Evolutionary conservation across 2,329 filamentous ascomycete genomes (phyloP).

Genomic region (Scolecobasidium constrictum): DNA sequence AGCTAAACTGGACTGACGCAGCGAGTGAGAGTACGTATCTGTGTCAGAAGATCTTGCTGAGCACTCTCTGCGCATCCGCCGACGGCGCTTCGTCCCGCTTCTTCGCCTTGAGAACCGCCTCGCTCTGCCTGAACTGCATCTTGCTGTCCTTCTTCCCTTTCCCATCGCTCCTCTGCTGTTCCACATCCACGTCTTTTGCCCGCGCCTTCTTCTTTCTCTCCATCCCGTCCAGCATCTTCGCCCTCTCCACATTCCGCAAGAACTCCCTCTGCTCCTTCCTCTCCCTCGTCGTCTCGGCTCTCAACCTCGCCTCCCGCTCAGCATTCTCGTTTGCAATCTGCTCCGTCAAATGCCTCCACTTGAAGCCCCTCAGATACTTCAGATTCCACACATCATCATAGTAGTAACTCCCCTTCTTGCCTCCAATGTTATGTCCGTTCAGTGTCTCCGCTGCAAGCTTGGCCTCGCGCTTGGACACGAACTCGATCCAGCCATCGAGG

Average conservation of each 20-base stretch:
- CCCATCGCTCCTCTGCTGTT: conserved; percentile 20
- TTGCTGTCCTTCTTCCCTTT: conserved; percentile 15
- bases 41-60: conserved; percentile 26
- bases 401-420: conserved; percentile 75
- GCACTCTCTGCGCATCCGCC: conserved; percentile 19
- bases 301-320: conserved; percentile 62
- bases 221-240: conserved; percentile 70
- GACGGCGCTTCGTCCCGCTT: conserved; percentile 13
- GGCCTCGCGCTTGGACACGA: conserved; percentile 62
- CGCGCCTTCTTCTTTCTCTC: conserved; percentile 44
- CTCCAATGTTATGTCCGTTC: conserved; percentile 68
- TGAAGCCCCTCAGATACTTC: conserved; percentile 72
- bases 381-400: conserved; percentile 81
- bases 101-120: conserved; percentile 41
- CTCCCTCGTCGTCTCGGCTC: conserved; percentile 65
- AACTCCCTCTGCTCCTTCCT: conserved; percentile 75
- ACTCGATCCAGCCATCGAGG: conserved; percentile 82
- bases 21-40: no score
- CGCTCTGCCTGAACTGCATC: conserved; percentile 57
- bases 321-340: conserved; percentile 76
- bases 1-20: no score
- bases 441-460: conserved; percentile 66
- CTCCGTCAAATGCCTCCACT: conserved; percentile 62
- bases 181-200: conserved; percentile 32
- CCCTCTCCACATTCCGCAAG: conserved; percentile 65